phyloP scores from a whole-genome alignment of 2,329 filamentous ascomycete genomes.

The Nemania diffusa region DNA sequence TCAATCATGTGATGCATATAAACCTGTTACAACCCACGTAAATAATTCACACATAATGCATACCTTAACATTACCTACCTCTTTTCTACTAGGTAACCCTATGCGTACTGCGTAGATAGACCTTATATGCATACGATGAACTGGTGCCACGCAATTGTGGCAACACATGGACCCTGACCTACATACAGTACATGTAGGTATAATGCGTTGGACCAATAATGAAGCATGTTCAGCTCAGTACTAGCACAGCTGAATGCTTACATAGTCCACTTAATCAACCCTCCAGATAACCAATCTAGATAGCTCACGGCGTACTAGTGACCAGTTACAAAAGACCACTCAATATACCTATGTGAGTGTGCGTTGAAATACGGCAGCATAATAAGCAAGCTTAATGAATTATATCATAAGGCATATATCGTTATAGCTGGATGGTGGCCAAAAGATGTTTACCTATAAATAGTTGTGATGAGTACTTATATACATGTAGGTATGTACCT shows the following conservation, averaged over 20 bases:
- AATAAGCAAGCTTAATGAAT: neutral
- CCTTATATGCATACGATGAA: too few relatives aligned
- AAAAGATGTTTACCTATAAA: too few relatives aligned
- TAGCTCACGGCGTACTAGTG: too few relatives aligned
- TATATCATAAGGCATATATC: neutral
- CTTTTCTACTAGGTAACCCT: neutral
- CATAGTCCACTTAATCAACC: neutral
- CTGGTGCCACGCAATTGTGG: neutral
- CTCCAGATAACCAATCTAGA: neutral
- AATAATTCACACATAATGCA: too few relatives aligned
- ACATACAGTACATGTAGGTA: neutral
- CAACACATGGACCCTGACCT: neutral
- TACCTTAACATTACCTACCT: too few relatives aligned
- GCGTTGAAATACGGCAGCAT: neutral
- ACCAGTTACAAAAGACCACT: too few relatives aligned
- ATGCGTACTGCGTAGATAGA: too few relatives aligned
- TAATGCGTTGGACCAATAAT: neutral
- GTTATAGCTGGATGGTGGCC: neutral
- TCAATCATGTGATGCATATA: too few relatives aligned
- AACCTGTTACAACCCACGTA: too few relatives aligned
- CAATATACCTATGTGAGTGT: too few relatives aligned
- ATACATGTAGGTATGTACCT: too few relatives aligned
- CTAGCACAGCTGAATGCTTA: constrained; percentile 5
- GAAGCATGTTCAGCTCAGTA: constrained; percentile 17
- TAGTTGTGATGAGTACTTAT: too few relatives aligned